These are phyloP conservation scores for Xerophyta viscosa DNA, from an alignment of 106 monocot genomes.

Conservation along the genomic window DNA sequence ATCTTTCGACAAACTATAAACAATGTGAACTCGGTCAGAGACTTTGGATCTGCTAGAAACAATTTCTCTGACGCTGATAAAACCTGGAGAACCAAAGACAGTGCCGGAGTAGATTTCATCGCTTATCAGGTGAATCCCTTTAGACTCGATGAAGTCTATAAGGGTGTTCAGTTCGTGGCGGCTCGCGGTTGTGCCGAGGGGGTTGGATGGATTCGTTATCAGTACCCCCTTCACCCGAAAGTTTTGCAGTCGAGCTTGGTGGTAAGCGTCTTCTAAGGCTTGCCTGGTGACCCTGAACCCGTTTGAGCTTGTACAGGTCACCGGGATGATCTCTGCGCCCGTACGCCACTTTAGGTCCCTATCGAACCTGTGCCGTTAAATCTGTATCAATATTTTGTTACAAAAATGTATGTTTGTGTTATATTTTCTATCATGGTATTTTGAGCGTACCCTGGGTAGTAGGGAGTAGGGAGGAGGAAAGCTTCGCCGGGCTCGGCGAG, in stretches of 20 bases:
- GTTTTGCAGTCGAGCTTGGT: constrained; percentile 10
- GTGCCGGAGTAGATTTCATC: constrained; percentile 81
- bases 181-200: constrained; percentile 50
- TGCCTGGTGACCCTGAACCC: constrained; percentile 32
- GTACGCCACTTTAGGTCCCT: constrained; percentile 66
- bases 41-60: constrained; percentile 4
- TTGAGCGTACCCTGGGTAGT: constrained; percentile 57
- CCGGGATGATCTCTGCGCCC: constrained; percentile 43
- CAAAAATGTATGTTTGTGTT: not conserved
- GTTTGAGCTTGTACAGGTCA: constrained; percentile 40
- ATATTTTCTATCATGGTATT: not conserved
- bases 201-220: constrained; percentile 73
- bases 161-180: constrained; percentile 30
- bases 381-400: too few relatives aligned
- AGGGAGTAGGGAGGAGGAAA: constrained; percentile 62
- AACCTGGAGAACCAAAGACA: constrained; percentile 36
- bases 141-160: constrained; percentile 25
- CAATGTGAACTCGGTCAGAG: constrained; percentile 49
- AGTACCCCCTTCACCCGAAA: constrained; percentile 50
- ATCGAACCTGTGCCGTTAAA: constrained; percentile 30
- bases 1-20: constrained; percentile 87
- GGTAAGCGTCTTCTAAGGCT: constrained; percentile 34
- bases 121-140: constrained; percentile 51
- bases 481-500: constrained; percentile 67
- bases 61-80: constrained; percentile 44